Conservation (phyloP, 208 protist genomes). For the Wallacemonas rigidus region DNA sequence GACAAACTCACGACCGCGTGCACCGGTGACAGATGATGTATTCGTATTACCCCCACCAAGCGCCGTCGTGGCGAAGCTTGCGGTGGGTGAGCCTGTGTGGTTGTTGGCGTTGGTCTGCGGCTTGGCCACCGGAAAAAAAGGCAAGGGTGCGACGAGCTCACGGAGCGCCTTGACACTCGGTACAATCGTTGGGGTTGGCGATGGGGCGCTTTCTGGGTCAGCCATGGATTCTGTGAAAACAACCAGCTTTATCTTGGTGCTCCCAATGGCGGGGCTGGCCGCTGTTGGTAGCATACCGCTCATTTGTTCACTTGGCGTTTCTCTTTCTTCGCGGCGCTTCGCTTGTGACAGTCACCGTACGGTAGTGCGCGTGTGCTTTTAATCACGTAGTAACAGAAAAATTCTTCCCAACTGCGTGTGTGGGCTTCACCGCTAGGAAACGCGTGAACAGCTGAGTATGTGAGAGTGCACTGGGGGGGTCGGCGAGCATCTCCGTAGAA, state of each 20-base stretch:
- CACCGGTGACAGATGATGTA: neutral
- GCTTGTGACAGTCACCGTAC: neutral
- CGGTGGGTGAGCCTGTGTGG: neutral
- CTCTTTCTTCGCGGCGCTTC: neutral
- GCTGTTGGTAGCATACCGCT: neutral
- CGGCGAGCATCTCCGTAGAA: too few relatives aligned
- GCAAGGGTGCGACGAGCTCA: neutral
- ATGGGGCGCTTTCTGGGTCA: neutral
- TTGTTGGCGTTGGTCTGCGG: neutral
- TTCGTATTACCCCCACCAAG: neutral
- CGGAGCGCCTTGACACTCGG: neutral
- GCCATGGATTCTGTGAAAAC: conserved; percentile 2
- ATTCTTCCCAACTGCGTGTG: too few relatives aligned
- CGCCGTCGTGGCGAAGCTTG: neutral
- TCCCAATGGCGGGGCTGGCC: neutral
- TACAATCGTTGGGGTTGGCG: neutral
- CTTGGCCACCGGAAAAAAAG: conserved; percentile 4
- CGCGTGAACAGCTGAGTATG: too few relatives aligned
- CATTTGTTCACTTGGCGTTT: neutral
- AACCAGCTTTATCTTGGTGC: conserved; percentile 14
- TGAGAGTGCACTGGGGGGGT: too few relatives aligned
- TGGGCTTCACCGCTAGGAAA: too few relatives aligned
- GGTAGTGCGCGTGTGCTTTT: neutral
- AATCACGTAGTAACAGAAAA: neutral
- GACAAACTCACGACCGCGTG: conserved; percentile 17